Percentiles rank a stretch among this genome's conserved stretches.
phyloP scores from a whole-genome alignment of 768 basidiomycete species.

The Paxillus rubicundulus region DNA sequence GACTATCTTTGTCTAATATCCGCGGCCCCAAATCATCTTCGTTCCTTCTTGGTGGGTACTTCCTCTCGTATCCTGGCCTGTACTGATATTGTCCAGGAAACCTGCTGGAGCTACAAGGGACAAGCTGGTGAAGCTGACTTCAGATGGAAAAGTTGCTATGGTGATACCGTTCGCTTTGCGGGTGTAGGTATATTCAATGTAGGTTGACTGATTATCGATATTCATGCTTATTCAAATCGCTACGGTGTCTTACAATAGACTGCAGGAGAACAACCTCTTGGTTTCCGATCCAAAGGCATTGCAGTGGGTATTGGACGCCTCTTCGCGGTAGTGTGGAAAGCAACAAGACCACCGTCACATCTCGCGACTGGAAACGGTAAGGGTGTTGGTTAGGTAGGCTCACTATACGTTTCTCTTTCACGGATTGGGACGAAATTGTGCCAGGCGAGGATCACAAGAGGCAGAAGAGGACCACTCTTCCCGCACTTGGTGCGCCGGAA shows the following conservation, averaged over 20 bases:
- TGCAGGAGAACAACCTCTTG: slow-evolving; percentile 44
- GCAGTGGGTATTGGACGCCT: slow-evolving; percentile 39
- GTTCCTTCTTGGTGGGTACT: not conserved
- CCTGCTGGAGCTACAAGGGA: slow-evolving; percentile 9
- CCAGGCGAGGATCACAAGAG: slow-evolving; percentile 47
- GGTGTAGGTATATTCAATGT: slow-evolving; percentile 12
- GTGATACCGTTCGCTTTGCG: slow-evolving; percentile 14
- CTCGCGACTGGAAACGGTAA: slow-evolving; percentile 24
- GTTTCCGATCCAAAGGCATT: slow-evolving; percentile 48
- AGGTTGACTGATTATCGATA: not conserved
- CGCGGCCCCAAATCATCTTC: not conserved
- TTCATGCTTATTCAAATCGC: too few species aligned
- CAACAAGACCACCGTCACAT: slow-evolving; percentile 23
- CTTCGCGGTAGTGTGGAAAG: slow-evolving; percentile 44
- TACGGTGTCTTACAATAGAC: not conserved
- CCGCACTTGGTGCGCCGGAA: slow-evolving; percentile 53
- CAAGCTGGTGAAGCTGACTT: slow-evolving; percentile 16
- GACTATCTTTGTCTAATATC: not conserved
- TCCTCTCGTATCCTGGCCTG: not conserved
- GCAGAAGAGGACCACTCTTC: slow-evolving; percentile 53
- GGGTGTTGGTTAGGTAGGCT: slow-evolving; percentile 37
- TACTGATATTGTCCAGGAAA: slow-evolving; percentile 6
- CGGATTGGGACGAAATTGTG: slow-evolving; percentile 5
- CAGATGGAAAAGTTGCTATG: slow-evolving; percentile 17
- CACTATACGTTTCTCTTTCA: not conserved